Evolutionary conservation across 2,329 filamentous ascomycete genomes (phyloP).

Genomic region (Cadophora gregata): DNA sequence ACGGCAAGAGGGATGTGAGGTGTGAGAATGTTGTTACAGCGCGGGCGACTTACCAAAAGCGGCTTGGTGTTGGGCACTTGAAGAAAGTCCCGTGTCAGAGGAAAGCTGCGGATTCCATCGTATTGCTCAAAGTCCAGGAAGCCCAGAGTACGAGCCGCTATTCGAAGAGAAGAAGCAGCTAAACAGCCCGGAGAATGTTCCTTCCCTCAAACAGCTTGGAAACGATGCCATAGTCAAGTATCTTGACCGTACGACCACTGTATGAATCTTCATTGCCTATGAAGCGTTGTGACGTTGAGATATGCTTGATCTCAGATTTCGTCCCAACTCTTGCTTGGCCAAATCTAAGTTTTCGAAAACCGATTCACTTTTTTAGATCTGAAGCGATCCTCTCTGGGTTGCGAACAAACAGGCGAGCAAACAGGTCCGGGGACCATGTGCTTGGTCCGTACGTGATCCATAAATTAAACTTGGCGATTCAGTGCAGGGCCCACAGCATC

Average conservation of each 20-base stretch:
- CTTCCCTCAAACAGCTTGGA: not conserved
- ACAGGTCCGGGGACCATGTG: not conserved
- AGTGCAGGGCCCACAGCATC: not conserved
- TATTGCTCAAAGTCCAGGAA: not conserved
- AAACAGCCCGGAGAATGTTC: not conserved
- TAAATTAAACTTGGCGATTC: constrained; percentile 1
- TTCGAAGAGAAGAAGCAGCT: not conserved
- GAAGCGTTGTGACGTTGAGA: not conserved
- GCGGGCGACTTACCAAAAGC: not conserved
- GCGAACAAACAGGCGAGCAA: not conserved
- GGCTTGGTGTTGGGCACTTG: not conserved
- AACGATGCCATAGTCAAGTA: not conserved
- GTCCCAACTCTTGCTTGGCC: not conserved
- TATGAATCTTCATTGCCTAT: not conserved
- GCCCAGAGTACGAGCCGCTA: not conserved
- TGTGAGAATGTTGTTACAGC: not conserved
- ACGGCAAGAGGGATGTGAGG: not conserved
- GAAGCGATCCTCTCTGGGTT: not conserved
- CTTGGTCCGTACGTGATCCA: not conserved
- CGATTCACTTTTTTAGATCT: not conserved
- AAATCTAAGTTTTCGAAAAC: not conserved
- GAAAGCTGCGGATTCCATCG: not conserved
- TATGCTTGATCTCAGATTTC: not conserved
- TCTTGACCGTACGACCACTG: not conserved
- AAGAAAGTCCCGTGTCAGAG: not conserved